Evolutionary conservation across 306 rosid species (phyloP).

Genomic region (Pterocarpus santalinus): DNA sequence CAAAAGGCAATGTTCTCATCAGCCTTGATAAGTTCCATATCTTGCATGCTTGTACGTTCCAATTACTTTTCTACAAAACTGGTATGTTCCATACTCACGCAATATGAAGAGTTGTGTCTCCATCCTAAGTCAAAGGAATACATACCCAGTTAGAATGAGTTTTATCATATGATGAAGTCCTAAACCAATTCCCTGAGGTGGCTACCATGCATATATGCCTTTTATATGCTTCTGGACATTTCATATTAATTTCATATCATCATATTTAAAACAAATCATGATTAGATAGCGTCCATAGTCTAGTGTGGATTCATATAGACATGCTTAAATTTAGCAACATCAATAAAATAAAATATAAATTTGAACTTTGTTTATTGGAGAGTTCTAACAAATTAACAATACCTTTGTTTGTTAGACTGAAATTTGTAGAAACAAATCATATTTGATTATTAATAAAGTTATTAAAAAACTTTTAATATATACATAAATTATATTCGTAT

Average conservation of each 20-base stretch:
- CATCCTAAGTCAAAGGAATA: background rate
- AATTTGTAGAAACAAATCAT: no score
- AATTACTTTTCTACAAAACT: background rate
- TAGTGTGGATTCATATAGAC: no score
- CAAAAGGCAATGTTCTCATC: background rate
- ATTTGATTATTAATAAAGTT: no score
- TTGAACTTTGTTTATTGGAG: no score
- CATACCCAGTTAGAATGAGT: background rate
- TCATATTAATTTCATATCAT: background rate
- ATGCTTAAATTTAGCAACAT: no score
- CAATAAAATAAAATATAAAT: no score
- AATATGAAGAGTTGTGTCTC: background rate
- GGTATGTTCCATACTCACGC: background rate
- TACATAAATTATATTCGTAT: no score
- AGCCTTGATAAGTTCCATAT: background rate
- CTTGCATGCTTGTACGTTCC: background rate
- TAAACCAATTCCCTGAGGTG: background rate
- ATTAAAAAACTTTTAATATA: no score
- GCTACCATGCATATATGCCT: background rate
- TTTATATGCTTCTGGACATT: background rate
- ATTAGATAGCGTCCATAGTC: no score
- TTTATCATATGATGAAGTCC: background rate
- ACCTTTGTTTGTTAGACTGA: no score
- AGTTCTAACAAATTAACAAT: no score
- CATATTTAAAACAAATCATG: background rate